Evolutionary conservation across 345 rosid species (phyloP).

Genomic region (Brassica juncea): DNA sequence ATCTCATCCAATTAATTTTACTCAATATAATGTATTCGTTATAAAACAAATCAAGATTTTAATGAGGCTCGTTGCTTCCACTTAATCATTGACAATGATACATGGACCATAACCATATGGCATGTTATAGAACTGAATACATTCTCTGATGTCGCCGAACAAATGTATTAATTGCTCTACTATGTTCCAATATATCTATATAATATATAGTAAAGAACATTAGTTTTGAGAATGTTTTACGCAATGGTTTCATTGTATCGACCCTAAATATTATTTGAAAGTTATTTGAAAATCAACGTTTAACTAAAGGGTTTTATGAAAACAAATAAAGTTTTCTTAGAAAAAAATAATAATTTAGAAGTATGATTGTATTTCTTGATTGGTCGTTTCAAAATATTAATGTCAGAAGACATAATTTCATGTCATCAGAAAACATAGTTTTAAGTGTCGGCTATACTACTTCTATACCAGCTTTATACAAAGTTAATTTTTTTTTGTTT

Average conservation of each 20-base stretch:
- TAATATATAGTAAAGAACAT: not conserved
- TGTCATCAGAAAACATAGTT: not conserved
- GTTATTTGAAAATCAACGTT: not conserved
- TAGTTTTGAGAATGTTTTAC: not conserved
- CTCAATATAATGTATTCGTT: not conserved
- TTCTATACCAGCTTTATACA: constrained; percentile 5
- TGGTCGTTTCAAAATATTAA: not conserved
- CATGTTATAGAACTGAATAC: constrained; percentile 18
- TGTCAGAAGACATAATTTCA: not conserved
- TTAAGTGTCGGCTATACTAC: not conserved
- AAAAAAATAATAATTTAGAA: not conserved
- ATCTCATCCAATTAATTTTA: no score
- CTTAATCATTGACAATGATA: constrained; percentile 31
- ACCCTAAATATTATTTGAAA: not conserved
- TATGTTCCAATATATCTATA: not conserved
- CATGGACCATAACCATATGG: constrained; percentile 28
- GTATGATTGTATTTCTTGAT: not conserved
- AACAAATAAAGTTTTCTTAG: not conserved
- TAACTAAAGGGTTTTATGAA: not conserved
- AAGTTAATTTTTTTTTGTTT: not conserved
- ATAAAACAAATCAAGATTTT: not conserved
- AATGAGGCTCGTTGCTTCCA: constrained; percentile 31
- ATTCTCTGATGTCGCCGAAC: constrained; percentile 11
- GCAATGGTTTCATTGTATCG: not conserved
- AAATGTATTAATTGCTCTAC: not conserved